Conservation (phyloP, 768 basidiomycete genomes). For the Macrolepiota dolichaula region DNA sequence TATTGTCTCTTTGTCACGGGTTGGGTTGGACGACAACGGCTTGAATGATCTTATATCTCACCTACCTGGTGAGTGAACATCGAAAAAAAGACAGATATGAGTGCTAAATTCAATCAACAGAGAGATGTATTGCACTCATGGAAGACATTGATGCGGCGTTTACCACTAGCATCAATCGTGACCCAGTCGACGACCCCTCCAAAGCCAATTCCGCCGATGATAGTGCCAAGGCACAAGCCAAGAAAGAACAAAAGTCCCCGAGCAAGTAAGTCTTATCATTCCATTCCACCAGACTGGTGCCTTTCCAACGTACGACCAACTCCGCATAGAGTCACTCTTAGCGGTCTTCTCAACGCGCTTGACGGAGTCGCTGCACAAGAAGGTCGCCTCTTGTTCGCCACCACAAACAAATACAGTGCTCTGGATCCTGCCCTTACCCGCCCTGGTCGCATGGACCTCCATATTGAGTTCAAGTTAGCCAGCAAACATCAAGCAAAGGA, state of each 20-base stretch:
- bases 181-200: conserved; percentile 12
- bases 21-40: conserved; percentile 58
- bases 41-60: conserved; percentile 56
- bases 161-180: conserved; percentile 39
- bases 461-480: conserved; percentile 74
- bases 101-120: conserved; percentile 16
- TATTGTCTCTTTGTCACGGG: conserved; percentile 62
- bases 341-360: conserved; percentile 65
- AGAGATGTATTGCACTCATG: conserved; percentile 73
- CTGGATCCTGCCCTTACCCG: conserved; percentile 75
- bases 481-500: conserved; percentile 64
- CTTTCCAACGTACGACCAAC: background rate
- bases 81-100: background rate
- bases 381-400: conserved; percentile 61
- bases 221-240: conserved; percentile 11
- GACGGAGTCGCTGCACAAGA: conserved; percentile 58
- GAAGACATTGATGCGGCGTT: conserved; percentile 86
- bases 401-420: conserved; percentile 67
- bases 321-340: conserved; percentile 46
- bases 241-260: conserved; percentile 11
- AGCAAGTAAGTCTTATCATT: background rate
- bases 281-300: background rate
- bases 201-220: background rate
- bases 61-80: conserved; percentile 43
- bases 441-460: conserved; percentile 79